Percentiles rank a stretch among this genome's conserved stretches.
These are phyloP conservation scores for Baudoinia panamericana DNA, from an alignment of 495 filamentous ascomycete species.

Conservation along the genomic window DNA sequence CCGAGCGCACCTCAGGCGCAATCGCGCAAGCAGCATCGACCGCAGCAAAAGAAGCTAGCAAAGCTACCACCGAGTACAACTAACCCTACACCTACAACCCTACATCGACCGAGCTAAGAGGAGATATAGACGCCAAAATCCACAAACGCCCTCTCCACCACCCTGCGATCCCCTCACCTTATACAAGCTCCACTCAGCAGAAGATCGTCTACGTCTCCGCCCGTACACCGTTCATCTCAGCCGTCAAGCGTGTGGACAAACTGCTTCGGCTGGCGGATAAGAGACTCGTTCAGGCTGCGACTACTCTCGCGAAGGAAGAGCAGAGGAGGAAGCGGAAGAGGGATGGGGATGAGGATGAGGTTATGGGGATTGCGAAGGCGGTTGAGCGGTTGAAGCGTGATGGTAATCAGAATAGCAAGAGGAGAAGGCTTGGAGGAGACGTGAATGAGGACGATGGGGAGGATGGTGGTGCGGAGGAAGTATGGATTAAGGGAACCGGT, in stretches of 20 bases:
- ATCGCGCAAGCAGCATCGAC: too few relatives aligned
- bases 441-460: constrained; percentile 9
- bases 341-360: constrained; percentile 12
- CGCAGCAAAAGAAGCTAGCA: constrained; percentile 1
- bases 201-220: constrained; percentile 72
- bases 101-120: background rate
- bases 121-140: constrained; percentile 34
- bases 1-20: too few relatives aligned
- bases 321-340: constrained; percentile 29
- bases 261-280: constrained; percentile 52
- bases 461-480: constrained; percentile 33
- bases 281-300: constrained; percentile 35
- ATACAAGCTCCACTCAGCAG: constrained; percentile 34
- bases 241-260: constrained; percentile 65
- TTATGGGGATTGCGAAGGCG: constrained; percentile 17
- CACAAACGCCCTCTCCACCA: constrained; percentile 61
- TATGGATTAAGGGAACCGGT: constrained; percentile 66
- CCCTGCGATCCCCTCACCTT: constrained; percentile 47
- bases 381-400: constrained; percentile 32
- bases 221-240: constrained; percentile 64
- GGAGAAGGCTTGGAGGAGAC: background rate
- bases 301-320: constrained; percentile 27
- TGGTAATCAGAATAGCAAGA: too few relatives aligned
- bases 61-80: background rate
- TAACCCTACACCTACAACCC: background rate